A percentile compares a stretch with the other conserved stretches of the same genome.
phyloP scores from a whole-genome alignment of 495 filamentous ascomycete genomes.

The Penicillium longicatenatum region DNA sequence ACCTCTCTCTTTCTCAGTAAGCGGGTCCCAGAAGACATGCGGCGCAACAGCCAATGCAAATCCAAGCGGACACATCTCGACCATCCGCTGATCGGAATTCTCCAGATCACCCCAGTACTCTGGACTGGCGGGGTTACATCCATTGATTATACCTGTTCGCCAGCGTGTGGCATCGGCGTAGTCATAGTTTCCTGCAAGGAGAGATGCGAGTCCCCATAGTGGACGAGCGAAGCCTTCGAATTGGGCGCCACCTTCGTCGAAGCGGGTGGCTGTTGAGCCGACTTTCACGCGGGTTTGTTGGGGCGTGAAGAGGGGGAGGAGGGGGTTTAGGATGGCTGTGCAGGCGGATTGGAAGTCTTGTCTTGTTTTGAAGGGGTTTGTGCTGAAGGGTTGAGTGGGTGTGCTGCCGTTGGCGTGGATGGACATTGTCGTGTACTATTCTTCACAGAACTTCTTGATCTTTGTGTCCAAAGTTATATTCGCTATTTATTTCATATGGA shows the following conservation, averaged over 20 bases:
- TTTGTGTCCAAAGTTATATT: no score
- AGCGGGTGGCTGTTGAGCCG: slow-evolving; percentile 67
- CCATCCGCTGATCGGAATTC: slow-evolving; percentile 80
- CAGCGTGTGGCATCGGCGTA: slow-evolving; percentile 65
- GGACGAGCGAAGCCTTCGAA: slow-evolving; percentile 76
- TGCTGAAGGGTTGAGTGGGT: slow-evolving; percentile 33
- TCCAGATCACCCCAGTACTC: slow-evolving; percentile 76
- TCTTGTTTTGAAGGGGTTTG: slow-evolving; percentile 39
- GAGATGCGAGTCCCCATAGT: slow-evolving; percentile 70
- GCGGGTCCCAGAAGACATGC: slow-evolving; percentile 60
- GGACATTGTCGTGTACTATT: slow-evolving; percentile 24
- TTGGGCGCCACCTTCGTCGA: slow-evolving; percentile 75
- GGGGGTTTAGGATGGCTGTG: slow-evolving; percentile 60
- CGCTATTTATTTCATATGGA: neutral
- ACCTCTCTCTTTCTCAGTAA: slow-evolving; percentile 57
- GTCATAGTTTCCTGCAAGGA: slow-evolving; percentile 64
- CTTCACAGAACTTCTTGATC: no score
- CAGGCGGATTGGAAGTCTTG: slow-evolving; percentile 60
- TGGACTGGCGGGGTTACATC: slow-evolving; percentile 62
- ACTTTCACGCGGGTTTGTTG: slow-evolving; percentile 57
- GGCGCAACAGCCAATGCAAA: slow-evolving; percentile 65
- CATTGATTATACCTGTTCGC: slow-evolving; percentile 66
- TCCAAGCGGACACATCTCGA: slow-evolving; percentile 77
- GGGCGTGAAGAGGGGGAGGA: slow-evolving; percentile 65
- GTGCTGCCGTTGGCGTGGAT: slow-evolving; percentile 34